Percentiles rank a stretch among this genome's conserved stretches.
Evolutionary conservation across 2,329 filamentous ascomycete genomes (phyloP).

Genomic region (Drechmeria coniospora): DNA sequence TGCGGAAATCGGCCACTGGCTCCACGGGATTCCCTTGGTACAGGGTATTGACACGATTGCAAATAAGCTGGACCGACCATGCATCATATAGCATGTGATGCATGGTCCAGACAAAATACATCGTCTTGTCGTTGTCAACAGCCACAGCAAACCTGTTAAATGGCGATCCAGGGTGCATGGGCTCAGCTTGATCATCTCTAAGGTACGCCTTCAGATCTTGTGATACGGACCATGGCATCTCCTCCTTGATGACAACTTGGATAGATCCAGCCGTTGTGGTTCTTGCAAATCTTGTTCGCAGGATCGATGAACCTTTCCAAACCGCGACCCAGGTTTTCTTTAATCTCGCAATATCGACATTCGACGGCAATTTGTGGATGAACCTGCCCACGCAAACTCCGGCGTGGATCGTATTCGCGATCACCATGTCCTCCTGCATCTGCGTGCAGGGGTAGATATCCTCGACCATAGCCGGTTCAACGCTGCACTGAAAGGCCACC

Average conservation of each 20-base stretch:
- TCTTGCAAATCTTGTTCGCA: slow-evolving; percentile 1
- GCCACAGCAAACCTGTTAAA: slow-evolving; percentile 1
- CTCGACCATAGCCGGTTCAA: neutral
- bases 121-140: neutral
- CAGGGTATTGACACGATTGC: neutral
- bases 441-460: slow-evolving; percentile 2
- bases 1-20: slow-evolving; percentile 1
- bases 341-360: slow-evolving; percentile 10
- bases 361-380: neutral
- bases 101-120: slow-evolving; percentile 8
- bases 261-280: slow-evolving; percentile 1
- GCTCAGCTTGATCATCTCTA: neutral
- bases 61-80: slow-evolving; percentile 5
- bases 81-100: slow-evolving; percentile 11
- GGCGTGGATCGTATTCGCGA: slow-evolving; percentile 1
- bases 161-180: neutral
- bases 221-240: neutral
- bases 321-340: slow-evolving; percentile 11
- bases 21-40: slow-evolving; percentile 1
- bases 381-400: slow-evolving; percentile 1
- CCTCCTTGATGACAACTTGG: slow-evolving; percentile 2
- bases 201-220: neutral
- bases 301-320: neutral
- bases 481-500: neutral
- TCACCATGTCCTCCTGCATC: slow-evolving; percentile 1